Evolutionary conservation across 768 basidiomycete species (phyloP).

Genomic region (Multifurca ochricompacta): DNA sequence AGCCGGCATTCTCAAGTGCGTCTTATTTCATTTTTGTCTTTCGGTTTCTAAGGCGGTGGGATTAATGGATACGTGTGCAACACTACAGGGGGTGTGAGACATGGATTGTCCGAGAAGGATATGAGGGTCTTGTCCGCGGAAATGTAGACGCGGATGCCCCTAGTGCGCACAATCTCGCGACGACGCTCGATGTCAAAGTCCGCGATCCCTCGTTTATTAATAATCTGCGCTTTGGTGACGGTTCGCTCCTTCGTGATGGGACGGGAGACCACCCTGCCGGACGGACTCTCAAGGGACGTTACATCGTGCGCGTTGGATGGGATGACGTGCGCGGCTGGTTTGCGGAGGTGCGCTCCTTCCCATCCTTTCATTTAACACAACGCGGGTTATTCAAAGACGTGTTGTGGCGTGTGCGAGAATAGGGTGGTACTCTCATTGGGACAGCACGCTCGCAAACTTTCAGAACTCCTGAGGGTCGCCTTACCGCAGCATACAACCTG

Average conservation of each 20-base stretch:
- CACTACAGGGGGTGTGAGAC: conserved; percentile 83
- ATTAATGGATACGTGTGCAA: neutral
- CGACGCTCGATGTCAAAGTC: conserved; percentile 22
- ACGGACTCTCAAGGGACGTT: conserved; percentile 76
- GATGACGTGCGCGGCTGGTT: conserved; percentile 98
- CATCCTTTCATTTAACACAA: neutral
- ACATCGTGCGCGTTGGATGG: conserved; percentile 95
- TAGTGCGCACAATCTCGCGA: conserved; percentile 19
- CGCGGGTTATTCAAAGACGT: neutral
- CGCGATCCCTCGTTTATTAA: conserved; percentile 40
- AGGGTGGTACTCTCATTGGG: conserved; percentile 96
- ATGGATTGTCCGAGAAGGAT: conserved; percentile 95
- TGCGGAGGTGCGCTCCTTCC: conserved; percentile 46
- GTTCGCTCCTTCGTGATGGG: conserved; percentile 67
- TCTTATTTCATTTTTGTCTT: conserved; percentile 3
- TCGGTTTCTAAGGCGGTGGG: neutral
- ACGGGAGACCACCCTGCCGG: conserved; percentile 64
- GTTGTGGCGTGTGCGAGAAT: neutral
- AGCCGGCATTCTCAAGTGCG: conserved; percentile 82
- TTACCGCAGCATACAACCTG: conserved; percentile 83
- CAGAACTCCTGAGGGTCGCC: conserved; percentile 79
- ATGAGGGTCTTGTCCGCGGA: conserved; percentile 96
- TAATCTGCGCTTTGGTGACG: conserved; percentile 80
- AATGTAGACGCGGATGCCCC: conserved; percentile 36
- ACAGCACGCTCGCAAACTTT: conserved; percentile 82